phyloP scores from a whole-genome alignment of 352 stramenopile genomes.

The Globisporangium perplexum region DNA sequence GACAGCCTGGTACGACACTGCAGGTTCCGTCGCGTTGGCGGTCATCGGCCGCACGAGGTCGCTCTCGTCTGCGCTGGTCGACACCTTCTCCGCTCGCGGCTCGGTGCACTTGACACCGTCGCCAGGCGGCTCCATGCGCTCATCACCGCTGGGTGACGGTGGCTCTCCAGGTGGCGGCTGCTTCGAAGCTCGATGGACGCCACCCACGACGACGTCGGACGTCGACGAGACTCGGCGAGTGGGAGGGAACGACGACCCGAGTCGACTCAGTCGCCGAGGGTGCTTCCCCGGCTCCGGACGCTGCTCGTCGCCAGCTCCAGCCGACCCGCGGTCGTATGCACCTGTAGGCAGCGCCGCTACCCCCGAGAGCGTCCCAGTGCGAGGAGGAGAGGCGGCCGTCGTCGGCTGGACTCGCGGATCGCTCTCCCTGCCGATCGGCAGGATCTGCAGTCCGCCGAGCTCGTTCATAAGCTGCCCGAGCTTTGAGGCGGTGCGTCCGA shows the following conservation, averaged over 20 bases:
- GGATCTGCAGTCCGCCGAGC: background rate
- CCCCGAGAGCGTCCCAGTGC: background rate
- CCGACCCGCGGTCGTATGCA: too few species aligned
- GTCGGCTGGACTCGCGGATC: background rate
- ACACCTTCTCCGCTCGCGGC: too few species aligned
- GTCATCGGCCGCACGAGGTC: too few species aligned
- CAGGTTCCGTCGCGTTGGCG: too few species aligned
- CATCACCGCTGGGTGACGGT: too few species aligned
- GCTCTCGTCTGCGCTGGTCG: too few species aligned
- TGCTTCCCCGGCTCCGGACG: background rate
- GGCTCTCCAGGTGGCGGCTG: too few species aligned
- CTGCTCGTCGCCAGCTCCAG: background rate
- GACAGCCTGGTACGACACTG: too few species aligned
- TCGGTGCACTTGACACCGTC: too few species aligned
- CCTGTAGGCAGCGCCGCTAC: too few species aligned
- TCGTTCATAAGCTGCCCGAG: constrained; percentile 5
- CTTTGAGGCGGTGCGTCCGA: background rate
- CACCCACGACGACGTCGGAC: background rate
- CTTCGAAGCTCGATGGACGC: background rate
- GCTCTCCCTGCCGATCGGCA: background rate
- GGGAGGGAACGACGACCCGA: background rate
- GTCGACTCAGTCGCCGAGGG: background rate
- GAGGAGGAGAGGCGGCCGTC: background rate
- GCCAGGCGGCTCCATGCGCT: too few species aligned
- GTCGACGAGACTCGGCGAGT: background rate